phyloP scores from a whole-genome alignment of 306 rosid genomes.

The Rosa multiflora region DNA sequence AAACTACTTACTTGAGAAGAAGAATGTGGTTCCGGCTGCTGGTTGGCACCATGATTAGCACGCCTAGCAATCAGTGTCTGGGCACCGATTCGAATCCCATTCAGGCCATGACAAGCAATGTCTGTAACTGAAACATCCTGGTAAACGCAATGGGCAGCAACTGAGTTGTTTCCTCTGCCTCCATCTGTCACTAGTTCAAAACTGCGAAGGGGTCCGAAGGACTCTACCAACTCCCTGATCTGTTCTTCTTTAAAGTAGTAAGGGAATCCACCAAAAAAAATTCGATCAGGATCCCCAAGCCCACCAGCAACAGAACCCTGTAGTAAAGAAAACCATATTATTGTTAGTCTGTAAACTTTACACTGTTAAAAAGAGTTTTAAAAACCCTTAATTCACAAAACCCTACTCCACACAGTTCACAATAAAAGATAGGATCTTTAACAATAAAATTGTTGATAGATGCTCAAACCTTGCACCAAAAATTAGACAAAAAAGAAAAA shows the following conservation, averaged over 20 bases:
- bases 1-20: not conserved
- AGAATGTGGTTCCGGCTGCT: not conserved
- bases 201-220: conserved; percentile 93
- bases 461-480: not conserved
- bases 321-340: conserved; percentile 27
- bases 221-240: conserved; percentile 83
- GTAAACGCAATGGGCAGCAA: conserved; percentile 88
- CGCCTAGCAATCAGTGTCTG: conserved; percentile 70
- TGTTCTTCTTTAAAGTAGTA: conserved; percentile 92
- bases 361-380: no score
- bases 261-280: conserved; percentile 94
- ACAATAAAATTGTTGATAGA: no score
- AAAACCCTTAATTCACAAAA: no score
- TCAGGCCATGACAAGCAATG: conserved; percentile 92
- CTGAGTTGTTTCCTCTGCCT: conserved; percentile 89
- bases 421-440: not conserved
- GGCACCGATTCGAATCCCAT: conserved; percentile 24
- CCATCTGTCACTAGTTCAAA: conserved; percentile 90
- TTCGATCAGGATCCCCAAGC: conserved; percentile 94
- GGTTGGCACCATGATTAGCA: conserved; percentile 69
- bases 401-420: not conserved
- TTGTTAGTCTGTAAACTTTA: not conserved
- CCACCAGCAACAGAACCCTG: conserved; percentile 97
- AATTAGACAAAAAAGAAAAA: no score
- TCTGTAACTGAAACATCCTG: conserved; percentile 96